Base-by-base conservation (phyloP, 2,329 filamentous ascomycete genomes). In the Colletotrichum ledebouriae region DNA sequence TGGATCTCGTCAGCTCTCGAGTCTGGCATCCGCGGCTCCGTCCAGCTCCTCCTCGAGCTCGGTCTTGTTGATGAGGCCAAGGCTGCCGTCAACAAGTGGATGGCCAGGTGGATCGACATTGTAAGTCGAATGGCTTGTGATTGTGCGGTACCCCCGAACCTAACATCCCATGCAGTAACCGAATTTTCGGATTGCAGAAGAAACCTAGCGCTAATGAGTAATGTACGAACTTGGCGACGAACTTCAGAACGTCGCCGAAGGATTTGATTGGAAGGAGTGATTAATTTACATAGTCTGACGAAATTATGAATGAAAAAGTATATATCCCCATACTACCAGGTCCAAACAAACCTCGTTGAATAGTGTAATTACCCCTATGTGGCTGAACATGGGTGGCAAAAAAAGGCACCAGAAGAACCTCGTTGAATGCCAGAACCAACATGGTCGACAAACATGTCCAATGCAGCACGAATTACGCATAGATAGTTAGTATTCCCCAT, bases 11-110 rank as follows among this genome's bases (percentile, higher is more conserved):
- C 85, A 3, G 90, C 90, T 1, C 78, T 93, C 4, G 90, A 93
- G 74, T 90, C 87, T 11, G 90, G 88, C 0, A 86, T 92, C 2
- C 81, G 90, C 1, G 89, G 90, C 0, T 87, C 88, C 0, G 83
- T 88, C 4, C 89, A 93, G 77, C 72, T 92, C 69, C 77, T 92
- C 75, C 79, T 91, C 17, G 86, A 88, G 73, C 78, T 92, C 73
- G 90, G 90, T 0, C 76, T 92, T 50, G 89, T 92, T 0, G 90
- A 92, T 75, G 90, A 92, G 78, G 90, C 90, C 0, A 92, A 92
- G 79, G 77, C 82, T 39, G 81, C 90, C 17, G 86, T 87, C 2
- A 80, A 88, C 37, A 86, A 87, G 69, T 92, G 89, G 89, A 91
- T 92, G 89, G 89, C 87, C 2, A 82, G 90, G 64, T 92, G 89